phyloP scores from a whole-genome alignment of 208 protist genomes.

The Wallacemonas collosoma region DNA sequence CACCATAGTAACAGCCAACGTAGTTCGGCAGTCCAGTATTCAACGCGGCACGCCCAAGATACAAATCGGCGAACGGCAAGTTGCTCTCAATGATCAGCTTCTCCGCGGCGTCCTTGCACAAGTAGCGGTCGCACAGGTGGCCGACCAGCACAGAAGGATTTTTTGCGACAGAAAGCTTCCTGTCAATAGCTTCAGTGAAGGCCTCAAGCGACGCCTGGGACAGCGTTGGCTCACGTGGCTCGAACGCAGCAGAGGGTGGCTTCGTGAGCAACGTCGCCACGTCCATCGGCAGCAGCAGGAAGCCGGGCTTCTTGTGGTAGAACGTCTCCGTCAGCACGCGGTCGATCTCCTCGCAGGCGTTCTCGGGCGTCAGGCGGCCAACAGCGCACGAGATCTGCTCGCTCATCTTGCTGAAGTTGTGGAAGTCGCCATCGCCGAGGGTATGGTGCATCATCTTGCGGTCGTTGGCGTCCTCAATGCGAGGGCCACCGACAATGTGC shows the following conservation, averaged over 20 bases:
- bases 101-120: conserved; percentile 31
- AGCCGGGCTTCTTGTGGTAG: conserved; percentile 33
- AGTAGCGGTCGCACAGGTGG: conserved; percentile 47
- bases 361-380: conserved; percentile 18
- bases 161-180: conserved; percentile 25
- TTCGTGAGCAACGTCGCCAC: conserved; percentile 11
- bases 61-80: conserved; percentile 35
- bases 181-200: conserved; percentile 33
- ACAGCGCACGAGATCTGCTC: conserved; percentile 28
- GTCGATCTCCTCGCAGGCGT: conserved; percentile 37
- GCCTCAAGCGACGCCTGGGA: conserved; percentile 15
- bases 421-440: conserved; percentile 36
- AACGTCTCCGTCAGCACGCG: conserved; percentile 26
- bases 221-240: background rate
- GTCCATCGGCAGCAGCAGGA: conserved; percentile 42
- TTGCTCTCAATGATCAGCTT: conserved; percentile 35
- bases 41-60: conserved; percentile 43
- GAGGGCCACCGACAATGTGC: conserved; percentile 42
- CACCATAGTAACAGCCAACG: conserved; percentile 38
- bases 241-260: conserved; percentile 19
- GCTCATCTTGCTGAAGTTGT: conserved; percentile 34
- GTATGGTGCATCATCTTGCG: conserved; percentile 39
- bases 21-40: conserved; percentile 44
- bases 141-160: conserved; percentile 24
- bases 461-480: conserved; percentile 21